Percentiles rank a stretch among this genome's conserved stretches.
phyloP scores from a whole-genome alignment of 176 grass and related monocot genomes.

The Sorghum bicolor region DNA sequence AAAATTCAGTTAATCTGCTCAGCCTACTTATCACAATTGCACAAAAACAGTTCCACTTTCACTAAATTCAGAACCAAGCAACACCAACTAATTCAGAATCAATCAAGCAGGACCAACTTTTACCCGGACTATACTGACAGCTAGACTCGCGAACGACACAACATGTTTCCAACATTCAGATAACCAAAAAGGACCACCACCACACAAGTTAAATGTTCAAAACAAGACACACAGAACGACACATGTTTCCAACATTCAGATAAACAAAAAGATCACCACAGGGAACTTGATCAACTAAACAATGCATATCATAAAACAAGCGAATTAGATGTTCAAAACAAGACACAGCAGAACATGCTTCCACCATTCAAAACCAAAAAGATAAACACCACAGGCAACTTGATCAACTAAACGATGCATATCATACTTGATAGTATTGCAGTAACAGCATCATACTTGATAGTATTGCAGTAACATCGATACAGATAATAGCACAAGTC shows the following conservation, averaged over 20 bases:
- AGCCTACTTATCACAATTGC: background rate
- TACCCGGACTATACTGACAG: background rate
- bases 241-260: background rate
- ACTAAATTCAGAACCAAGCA: background rate
- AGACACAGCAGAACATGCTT: background rate
- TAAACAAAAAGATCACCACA: background rate
- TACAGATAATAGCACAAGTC: conserved; percentile 4
- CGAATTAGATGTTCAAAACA: background rate
- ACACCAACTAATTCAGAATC: background rate
- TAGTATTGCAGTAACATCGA: background rate
- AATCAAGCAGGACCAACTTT: too few relatives aligned
- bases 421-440: background rate
- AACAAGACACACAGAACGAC: background rate
- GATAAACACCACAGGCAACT: background rate
- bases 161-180: background rate
- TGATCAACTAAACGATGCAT: background rate
- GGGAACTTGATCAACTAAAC: too few relatives aligned
- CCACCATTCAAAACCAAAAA: background rate
- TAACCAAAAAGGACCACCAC: too few relatives aligned
- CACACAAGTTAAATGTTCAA: background rate
- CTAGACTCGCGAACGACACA: background rate
- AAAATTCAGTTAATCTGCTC: background rate
- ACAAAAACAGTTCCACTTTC: background rate
- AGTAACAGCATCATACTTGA: too few relatives aligned
- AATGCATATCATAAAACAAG: too few relatives aligned